A percentile compares a stretch with the other conserved stretches of the same genome.
Conservation (phyloP, 202 grass and related monocot species). For the Cymbopogon flexuosus region DNA sequence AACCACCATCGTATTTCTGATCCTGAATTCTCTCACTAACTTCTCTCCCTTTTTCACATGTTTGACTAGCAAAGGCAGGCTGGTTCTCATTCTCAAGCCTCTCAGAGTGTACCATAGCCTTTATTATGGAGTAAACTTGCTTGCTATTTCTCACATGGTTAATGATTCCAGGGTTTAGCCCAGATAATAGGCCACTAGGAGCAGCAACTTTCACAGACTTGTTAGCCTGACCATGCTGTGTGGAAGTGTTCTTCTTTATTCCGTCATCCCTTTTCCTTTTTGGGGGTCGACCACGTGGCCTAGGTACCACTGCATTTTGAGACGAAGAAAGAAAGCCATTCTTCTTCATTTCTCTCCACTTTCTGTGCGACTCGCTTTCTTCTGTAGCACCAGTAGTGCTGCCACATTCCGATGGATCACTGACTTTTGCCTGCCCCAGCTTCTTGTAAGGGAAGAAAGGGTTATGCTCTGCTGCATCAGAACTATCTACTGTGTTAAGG, state of each 20-base stretch:
- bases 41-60: slow-evolving; percentile 46
- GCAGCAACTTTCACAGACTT: slow-evolving; percentile 70
- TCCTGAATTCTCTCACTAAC: slow-evolving; percentile 41
- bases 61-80: slow-evolving; percentile 20
- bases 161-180: slow-evolving; percentile 95
- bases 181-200: slow-evolving; percentile 88
- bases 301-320: slow-evolving; percentile 49
- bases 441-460: slow-evolving; percentile 87
- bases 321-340: slow-evolving; percentile 92
- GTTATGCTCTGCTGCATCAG: slow-evolving; percentile 53
- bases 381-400: slow-evolving; percentile 63
- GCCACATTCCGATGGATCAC: slow-evolving; percentile 65
- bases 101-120: slow-evolving; percentile 77
- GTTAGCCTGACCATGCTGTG: slow-evolving; percentile 57
- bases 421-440: slow-evolving; percentile 45
- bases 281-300: slow-evolving; percentile 49
- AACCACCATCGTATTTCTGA: slow-evolving; percentile 34
- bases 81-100: slow-evolving; percentile 48
- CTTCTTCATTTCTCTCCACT: slow-evolving; percentile 95
- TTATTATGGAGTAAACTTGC: slow-evolving; percentile 95
- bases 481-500: slow-evolving; percentile 51
- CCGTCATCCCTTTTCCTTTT: slow-evolving; percentile 68
- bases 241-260: slow-evolving; percentile 33
- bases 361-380: slow-evolving; percentile 70
- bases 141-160: slow-evolving; percentile 99